These are phyloP conservation scores for Rhodotorula paludigena DNA, from an alignment of 768 basidiomycete genomes.

Conservation along the genomic window DNA sequence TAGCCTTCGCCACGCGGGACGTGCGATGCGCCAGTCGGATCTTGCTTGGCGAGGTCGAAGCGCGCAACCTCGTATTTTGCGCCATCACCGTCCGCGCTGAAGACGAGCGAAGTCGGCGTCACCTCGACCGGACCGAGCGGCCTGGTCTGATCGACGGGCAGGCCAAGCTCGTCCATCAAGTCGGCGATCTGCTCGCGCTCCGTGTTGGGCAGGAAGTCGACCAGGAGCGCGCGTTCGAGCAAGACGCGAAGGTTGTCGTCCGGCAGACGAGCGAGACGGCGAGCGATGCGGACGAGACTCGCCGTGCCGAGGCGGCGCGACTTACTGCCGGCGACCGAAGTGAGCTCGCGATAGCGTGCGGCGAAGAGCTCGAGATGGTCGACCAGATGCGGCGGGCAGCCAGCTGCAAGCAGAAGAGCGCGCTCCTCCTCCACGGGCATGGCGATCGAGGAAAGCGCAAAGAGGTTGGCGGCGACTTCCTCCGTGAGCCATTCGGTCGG, in stretches of 20 bases:
- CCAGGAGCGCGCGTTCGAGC: conserved; percentile 21
- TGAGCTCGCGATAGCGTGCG: conserved; percentile 1
- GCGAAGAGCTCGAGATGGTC: conserved; percentile 27
- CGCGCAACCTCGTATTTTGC: not conserved
- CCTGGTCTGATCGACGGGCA: conserved; percentile 7
- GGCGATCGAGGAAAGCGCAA: conserved; percentile 18
- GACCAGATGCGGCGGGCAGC: conserved; percentile 16
- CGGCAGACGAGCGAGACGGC: conserved; percentile 15
- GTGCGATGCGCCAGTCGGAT: conserved; percentile 16
- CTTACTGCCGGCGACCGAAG: conserved; percentile 14
- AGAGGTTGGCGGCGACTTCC: conserved; percentile 22
- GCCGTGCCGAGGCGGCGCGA: conserved; percentile 22
- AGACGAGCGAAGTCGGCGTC: not conserved
- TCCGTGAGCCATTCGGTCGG: conserved; percentile 32
- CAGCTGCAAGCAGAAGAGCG: conserved; percentile 19
- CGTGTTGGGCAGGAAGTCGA: conserved; percentile 29
- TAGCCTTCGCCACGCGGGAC: conserved; percentile 22
- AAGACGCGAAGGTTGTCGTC: conserved; percentile 5
- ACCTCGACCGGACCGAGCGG: conserved; percentile 15
- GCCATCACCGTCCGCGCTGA: not conserved
- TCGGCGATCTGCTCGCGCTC: conserved; percentile 6
- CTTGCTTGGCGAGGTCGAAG: conserved; percentile 1
- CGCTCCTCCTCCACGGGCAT: conserved; percentile 24
- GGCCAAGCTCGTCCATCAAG: conserved; percentile 3
- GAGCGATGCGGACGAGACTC: conserved; percentile 19